Evolutionary conservation across 306 rosid genomes (phyloP).

Genomic region (Cyclanthera cordifolia): DNA sequence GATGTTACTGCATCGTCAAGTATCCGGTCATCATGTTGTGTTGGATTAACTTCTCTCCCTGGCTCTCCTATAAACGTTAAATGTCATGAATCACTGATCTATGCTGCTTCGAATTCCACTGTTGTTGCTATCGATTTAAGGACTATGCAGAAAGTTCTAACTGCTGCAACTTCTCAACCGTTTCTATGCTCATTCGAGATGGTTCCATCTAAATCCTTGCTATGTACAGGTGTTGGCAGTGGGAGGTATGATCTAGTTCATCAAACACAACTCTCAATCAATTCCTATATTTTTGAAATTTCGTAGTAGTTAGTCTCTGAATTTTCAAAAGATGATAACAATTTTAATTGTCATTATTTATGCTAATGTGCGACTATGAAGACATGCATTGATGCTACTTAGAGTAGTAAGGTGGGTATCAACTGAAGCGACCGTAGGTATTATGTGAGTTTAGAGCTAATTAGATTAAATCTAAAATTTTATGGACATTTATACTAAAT

Average conservation of each 20-base stretch:
- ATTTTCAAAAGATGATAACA: no score
- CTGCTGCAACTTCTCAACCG: conserved; percentile 36
- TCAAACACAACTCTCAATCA: neutral
- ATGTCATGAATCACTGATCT: conserved; percentile 66
- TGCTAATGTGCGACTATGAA: no score
- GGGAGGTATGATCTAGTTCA: conserved; percentile 35
- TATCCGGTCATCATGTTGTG: conserved; percentile 59
- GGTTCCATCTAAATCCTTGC: conserved; percentile 49
- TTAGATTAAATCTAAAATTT: no score
- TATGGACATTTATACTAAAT: no score
- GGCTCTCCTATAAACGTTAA: conserved; percentile 53
- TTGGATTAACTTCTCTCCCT: conserved; percentile 56
- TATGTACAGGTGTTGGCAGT: conserved; percentile 46
- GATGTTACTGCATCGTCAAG: conserved; percentile 49
- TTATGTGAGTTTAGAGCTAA: no score
- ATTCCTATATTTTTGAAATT: neutral
- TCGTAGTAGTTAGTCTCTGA: neutral
- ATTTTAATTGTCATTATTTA: no score
- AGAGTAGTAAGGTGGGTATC: no score
- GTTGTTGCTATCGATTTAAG: conserved; percentile 62
- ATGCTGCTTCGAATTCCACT: conserved; percentile 56
- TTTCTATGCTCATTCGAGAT: conserved; percentile 49
- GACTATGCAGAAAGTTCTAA: conserved; percentile 59
- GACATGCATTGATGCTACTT: no score
- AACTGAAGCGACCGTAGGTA: no score